Evolutionary conservation across 352 stramenopile genomes (phyloP), one percentile per base, ranked within the genome.

Genomic region (Elongisporangium anandrum): DNA sequence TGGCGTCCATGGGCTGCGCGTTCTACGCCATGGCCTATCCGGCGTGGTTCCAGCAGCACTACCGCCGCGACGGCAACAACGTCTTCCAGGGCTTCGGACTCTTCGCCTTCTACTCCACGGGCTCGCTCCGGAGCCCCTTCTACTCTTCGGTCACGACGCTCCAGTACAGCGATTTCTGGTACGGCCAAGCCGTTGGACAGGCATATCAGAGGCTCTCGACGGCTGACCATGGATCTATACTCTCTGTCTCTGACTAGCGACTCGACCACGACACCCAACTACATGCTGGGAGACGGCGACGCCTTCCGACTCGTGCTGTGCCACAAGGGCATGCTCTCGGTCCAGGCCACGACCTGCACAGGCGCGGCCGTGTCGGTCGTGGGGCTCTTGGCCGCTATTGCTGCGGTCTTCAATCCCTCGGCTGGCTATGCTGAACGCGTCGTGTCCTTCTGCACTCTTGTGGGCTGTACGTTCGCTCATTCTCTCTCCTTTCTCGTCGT

Each of bases 11-110:
- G 55, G 79, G 77, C 50, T 89, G 79, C 20, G 79, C 82, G 50
- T 91, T 91, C 69, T 92, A 91, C 68, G 77, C 82, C 47, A 79
- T 90, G 64, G 81, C 75, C 13, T 94, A 92, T 61, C 85, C 85
- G 9, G 82, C 85, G 24, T 94, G 85, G 85, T 94, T 94, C 72
- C 81, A 91, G 65, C 85, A 94, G 66, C 80, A 90, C 61, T 94
- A 92, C 68, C 76, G 80, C 49, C 82, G 79, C 49, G 72, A 89
- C 49, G 81, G 80, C 16, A 81, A 77, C 16, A 61, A 91, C 59
- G 72, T 94, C 23, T 94, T 84, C 64, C 85, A 94, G 68, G 77
- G 82, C 23, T 94, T 87, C 59, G 85, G 85, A 0, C 71, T 94
- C 50, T 94, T 92, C 61, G 76, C 79, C 17, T 92, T 92, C 62